Conservation (phyloP, 1,139 yeast species). For the Nadsonia commutata region DNA sequence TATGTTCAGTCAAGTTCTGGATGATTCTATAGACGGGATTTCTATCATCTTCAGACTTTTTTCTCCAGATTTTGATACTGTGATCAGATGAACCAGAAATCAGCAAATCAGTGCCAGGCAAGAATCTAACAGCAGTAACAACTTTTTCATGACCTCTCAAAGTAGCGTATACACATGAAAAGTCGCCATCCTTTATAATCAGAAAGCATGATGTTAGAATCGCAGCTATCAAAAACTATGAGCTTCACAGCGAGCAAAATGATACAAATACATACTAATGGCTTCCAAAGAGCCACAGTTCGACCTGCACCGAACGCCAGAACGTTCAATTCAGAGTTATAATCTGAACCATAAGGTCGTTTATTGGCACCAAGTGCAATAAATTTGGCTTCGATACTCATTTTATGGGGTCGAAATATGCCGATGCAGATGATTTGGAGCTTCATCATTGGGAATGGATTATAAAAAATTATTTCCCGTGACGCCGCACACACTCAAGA, state of each 20-base stretch:
- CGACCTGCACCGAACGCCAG: conserved; percentile 70
- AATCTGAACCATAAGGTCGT: conserved; percentile 55
- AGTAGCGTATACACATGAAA: conserved; percentile 12
- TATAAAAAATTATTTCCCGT: background rate
- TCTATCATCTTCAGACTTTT: conserved; percentile 8
- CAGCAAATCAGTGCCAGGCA: conserved; percentile 26
- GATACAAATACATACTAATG: conserved; percentile 50
- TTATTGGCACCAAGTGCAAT: conserved; percentile 69
- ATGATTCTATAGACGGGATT: conserved; percentile 13
- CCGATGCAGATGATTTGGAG: too few species aligned
- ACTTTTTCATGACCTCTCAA: conserved; percentile 20
- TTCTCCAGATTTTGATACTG: conserved; percentile 45
- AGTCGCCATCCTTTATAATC: conserved; percentile 5
- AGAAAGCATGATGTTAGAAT: too few species aligned
- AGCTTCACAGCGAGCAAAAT: too few species aligned
- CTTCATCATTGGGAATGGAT: too few species aligned
- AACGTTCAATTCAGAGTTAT: conserved; percentile 25
- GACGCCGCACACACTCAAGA: conserved; percentile 1
- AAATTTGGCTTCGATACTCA: conserved; percentile 27
- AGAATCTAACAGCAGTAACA: conserved; percentile 21
- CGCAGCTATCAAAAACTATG: background rate
- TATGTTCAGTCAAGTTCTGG: conserved; percentile 27
- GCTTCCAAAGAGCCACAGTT: conserved; percentile 64
- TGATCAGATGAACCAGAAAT: conserved; percentile 58
- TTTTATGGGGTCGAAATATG: too few species aligned